phyloP scores from a whole-genome alignment of 805 yeast species.

The Metschnikowia cubensis region DNA sequence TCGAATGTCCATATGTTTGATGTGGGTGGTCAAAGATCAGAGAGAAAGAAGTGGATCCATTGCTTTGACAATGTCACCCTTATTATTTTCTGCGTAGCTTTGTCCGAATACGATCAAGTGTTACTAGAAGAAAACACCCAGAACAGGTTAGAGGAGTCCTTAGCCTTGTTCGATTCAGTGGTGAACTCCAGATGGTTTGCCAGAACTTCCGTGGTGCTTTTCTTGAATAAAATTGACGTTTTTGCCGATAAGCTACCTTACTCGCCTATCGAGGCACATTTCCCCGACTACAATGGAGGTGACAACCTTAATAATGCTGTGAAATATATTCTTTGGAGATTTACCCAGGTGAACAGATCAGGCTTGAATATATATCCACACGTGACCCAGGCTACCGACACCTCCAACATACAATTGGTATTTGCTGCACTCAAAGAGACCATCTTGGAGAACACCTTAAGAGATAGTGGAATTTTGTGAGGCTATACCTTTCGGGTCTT shows the following conservation, averaged over 20 bases:
- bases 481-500: neutral
- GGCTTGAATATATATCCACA: constrained; percentile 83
- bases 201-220: constrained; percentile 78
- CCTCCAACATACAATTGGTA: constrained; percentile 80
- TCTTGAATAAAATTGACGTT: constrained; percentile 85
- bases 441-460: constrained; percentile 67
- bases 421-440: constrained; percentile 83
- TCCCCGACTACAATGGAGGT: constrained; percentile 93
- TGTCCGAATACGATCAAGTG: constrained; percentile 87
- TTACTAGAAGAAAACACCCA: constrained; percentile 47
- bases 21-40: constrained; percentile 95
- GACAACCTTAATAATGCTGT: constrained; percentile 85
- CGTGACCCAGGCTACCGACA: constrained; percentile 92
- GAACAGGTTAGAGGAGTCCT: constrained; percentile 41
- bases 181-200: constrained; percentile 92
- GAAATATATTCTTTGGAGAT: constrained; percentile 86
- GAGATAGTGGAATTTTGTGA: constrained; percentile 68
- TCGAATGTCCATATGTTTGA: constrained; percentile 52
- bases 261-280: constrained; percentile 76
- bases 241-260: constrained; percentile 79
- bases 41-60: constrained; percentile 95
- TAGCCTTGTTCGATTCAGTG: constrained; percentile 82
- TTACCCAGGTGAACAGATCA: constrained; percentile 77
- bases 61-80: constrained; percentile 91
- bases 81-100: constrained; percentile 85